A percentile compares a stretch with the other conserved stretches of the same genome.
Evolutionary conservation across 495 filamentous ascomycete species (phyloP).

Genomic region (Pyrenopolyporus hunteri): DNA sequence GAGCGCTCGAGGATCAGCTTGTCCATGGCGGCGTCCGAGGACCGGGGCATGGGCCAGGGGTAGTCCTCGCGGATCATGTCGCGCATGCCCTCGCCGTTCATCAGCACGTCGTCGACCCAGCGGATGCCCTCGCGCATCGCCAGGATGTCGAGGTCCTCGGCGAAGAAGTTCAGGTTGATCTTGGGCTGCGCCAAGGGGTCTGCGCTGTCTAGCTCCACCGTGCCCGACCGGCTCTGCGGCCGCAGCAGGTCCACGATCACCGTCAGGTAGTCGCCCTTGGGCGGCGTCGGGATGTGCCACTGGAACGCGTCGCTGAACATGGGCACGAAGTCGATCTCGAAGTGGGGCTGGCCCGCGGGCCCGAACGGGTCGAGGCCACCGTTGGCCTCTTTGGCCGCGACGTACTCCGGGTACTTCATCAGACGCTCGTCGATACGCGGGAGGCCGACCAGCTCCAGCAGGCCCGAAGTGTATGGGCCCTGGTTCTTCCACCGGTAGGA

Average conservation of each 20-base stretch:
- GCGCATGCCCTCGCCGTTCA: constrained; percentile 62
- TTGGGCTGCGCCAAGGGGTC: constrained; percentile 59
- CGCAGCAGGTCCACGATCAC: constrained; percentile 67
- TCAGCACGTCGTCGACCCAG: constrained; percentile 61
- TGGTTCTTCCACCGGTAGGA: constrained; percentile 55
- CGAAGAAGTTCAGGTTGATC: constrained; percentile 68
- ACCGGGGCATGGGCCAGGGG: constrained; percentile 65
- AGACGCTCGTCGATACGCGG: constrained; percentile 62
- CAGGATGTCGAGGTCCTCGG: constrained; percentile 60
- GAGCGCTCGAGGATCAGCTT: constrained; percentile 61
- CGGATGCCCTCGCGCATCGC: constrained; percentile 63
- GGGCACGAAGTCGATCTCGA: constrained; percentile 68
- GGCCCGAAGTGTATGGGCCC: constrained; percentile 58
- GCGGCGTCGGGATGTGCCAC: constrained; percentile 64
- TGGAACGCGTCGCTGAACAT: constrained; percentile 68
- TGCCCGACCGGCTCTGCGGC: constrained; percentile 55
- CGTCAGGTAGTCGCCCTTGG: constrained; percentile 57
- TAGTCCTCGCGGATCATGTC: constrained; percentile 61
- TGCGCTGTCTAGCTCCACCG: constrained; percentile 59
- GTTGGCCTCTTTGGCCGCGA: constrained; percentile 55
- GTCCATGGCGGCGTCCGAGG: constrained; percentile 63
- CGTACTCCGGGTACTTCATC: constrained; percentile 55
- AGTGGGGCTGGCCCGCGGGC: constrained; percentile 64
- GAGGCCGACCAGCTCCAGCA: constrained; percentile 63
- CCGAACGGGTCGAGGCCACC: constrained; percentile 63